Percentiles rank a stretch among this genome's conserved stretches.
Evolutionary conservation across 306 rosid species (phyloP).

Genomic region (Glycine latifolia): DNA sequence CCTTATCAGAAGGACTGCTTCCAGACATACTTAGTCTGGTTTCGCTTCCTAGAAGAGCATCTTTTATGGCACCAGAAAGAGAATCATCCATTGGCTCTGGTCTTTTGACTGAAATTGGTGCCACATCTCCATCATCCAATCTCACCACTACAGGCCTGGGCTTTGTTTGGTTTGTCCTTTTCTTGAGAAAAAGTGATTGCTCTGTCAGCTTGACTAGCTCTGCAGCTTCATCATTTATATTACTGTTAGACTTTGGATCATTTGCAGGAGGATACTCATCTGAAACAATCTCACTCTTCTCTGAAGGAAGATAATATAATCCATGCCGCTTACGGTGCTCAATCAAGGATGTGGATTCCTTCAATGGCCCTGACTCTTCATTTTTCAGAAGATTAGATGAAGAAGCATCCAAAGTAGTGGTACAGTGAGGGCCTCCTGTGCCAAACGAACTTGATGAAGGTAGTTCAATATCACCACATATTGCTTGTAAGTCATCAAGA

Average conservation of each 20-base stretch:
- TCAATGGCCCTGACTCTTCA: constrained; percentile 64
- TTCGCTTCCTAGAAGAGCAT: constrained; percentile 71
- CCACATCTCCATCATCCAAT: constrained; percentile 80
- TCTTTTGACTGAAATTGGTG: constrained; percentile 54
- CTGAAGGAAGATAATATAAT: constrained; percentile 86
- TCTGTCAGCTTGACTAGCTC: constrained; percentile 82
- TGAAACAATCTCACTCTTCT: constrained; percentile 59
- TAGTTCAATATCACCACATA: constrained; percentile 71
- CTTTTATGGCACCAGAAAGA: constrained; percentile 77
- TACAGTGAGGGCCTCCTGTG: constrained; percentile 55
- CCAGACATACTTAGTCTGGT: constrained; percentile 51
- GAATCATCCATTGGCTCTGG: constrained; percentile 63
- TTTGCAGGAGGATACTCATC: constrained; percentile 86
- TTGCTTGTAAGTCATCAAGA: constrained; percentile 69
- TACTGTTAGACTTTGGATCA: constrained; percentile 58
- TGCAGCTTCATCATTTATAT: constrained; percentile 57
- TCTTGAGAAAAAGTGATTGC: constrained; percentile 71
- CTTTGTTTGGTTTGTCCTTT: constrained; percentile 72
- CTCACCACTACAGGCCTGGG: constrained; percentile 93
- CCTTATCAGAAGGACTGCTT: constrained; percentile 50
- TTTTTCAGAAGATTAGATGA: constrained; percentile 48
- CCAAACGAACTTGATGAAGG: constrained; percentile 57
- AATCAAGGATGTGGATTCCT: constrained; percentile 78
- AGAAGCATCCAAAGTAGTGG: constrained; percentile 50
- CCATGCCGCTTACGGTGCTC: constrained; percentile 95